These are phyloP conservation scores for Rozella allomycis DNA, from an alignment of 371 early-diverging fungal genomes.

Conservation along the genomic window DNA sequence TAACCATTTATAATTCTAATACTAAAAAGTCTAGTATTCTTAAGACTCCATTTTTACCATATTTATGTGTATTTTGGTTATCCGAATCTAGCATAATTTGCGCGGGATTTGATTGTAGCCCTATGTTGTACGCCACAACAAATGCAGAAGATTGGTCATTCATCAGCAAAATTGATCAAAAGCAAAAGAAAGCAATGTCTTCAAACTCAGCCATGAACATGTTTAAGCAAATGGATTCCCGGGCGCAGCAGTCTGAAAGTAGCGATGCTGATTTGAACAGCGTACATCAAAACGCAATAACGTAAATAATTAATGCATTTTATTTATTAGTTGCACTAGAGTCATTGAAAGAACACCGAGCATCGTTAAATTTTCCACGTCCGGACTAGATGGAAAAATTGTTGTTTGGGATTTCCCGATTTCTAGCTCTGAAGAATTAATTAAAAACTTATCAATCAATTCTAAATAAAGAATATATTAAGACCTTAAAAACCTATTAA, in stretches of 20 bases:
- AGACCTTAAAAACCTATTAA: too few relatives aligned
- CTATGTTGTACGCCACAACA: constrained; percentile 38
- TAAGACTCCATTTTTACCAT: constrained; percentile 43
- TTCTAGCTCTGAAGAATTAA: too few relatives aligned
- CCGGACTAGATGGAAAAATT: constrained; percentile 74
- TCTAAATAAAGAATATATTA: too few relatives aligned
- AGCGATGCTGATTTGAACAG: constrained; percentile 46
- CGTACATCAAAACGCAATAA: constrained; percentile 86
- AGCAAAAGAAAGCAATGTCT: constrained; percentile 24
- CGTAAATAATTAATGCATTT: constrained; percentile 19
- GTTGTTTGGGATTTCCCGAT: constrained; percentile 57
- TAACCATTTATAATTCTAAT: constrained; percentile 42
- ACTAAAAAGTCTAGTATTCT: constrained; percentile 27
- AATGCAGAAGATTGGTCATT: constrained; percentile 16
- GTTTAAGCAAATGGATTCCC: constrained; percentile 81
- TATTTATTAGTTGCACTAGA: constrained; percentile 25
- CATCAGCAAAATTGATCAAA: constrained; percentile 46
- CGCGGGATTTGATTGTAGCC: constrained; percentile 81
- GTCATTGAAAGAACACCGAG: constrained; percentile 30
- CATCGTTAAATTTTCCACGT: constrained; percentile 48
- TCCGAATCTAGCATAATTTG: constrained; percentile 54
- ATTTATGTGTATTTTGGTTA: constrained; percentile 51
- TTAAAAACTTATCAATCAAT: too few relatives aligned
- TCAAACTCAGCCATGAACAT: constrained; percentile 48
- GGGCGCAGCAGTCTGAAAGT: constrained; percentile 28